Evolutionary conservation across 345 rosid species (phyloP), one percentile per base, ranked within the genome.

Genomic region (Salix udensis): DNA sequence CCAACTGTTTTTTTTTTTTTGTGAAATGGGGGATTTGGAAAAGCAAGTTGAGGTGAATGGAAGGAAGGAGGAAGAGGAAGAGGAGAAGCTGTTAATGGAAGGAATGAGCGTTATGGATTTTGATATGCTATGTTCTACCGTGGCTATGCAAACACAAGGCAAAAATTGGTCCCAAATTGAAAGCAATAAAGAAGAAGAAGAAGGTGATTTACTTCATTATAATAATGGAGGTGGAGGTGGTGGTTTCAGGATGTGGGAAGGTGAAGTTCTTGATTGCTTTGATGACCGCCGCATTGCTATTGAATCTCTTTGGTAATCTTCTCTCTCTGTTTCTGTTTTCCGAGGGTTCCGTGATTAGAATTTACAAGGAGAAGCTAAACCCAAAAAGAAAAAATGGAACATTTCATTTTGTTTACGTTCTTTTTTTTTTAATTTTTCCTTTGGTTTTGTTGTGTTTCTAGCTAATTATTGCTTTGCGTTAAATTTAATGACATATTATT

Each of bases 191-290:
- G 84, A 36, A 7, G 85, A 70, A 31, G 87, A 75, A 4, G 77
- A 64, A 1, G 79, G 10, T 18, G 80, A 81, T 16, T 88, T 67
- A 13, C 89, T 75, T 2, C 82, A 72, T 5, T 70, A 44, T 1
- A 78, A 4, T 6, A 79, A 75, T 10, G 91, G 79, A 14, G 95
- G 82, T 4, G 87, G 84, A 46, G 92, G 92, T 11, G 92, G 90
- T 39, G 97, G 91, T 68, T 90, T 93, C 2, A 88, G 98, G 83
- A 85, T 95, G 90, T 95, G 98, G 98, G 98, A 95, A 87, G 97
- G 97, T 52, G 93, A 88, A 75, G 88, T 91, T 24, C 88, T 89
- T 70, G 97, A 88, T 82, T 91, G 91, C 86, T 83, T 88, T 60
- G 92, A 91, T 48, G 92, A 95, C 85, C 93, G 90, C 80, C 92